These are phyloP conservation scores for Amanita rubescens DNA, from an alignment of 768 basidiomycete genomes.

Conservation along the genomic window DNA sequence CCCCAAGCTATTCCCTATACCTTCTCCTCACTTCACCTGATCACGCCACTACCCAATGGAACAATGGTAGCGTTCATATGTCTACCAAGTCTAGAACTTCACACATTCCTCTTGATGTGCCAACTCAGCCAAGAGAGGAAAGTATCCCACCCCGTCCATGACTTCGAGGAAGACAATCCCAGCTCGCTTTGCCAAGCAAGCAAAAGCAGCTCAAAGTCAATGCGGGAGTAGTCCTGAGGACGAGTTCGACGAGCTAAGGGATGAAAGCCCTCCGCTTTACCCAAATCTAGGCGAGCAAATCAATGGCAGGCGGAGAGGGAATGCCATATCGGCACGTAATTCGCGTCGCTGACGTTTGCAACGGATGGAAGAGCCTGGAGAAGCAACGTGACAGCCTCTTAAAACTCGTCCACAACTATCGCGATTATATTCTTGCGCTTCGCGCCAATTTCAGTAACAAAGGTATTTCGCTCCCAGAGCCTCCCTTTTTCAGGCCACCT, in stretches of 20 bases:
- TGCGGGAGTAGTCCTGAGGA: slow-evolving; percentile 33
- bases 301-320: slow-evolving; percentile 72
- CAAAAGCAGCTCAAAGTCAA: not conserved
- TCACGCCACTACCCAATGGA: too few relatives aligned
- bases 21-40: too few relatives aligned
- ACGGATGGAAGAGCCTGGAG: slow-evolving; percentile 62
- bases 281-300: slow-evolving; percentile 57
- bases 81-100: slow-evolving; percentile 21
- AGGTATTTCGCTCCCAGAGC: not conserved
- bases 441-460: not conserved
- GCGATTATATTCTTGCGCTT: not conserved
- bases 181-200: slow-evolving; percentile 43
- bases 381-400: not conserved
- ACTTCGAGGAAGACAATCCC: slow-evolving; percentile 80
- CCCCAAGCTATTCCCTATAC: too few relatives aligned
- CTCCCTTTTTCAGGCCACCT: too few relatives aligned
- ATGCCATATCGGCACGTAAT: slow-evolving; percentile 79
- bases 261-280: slow-evolving; percentile 31
- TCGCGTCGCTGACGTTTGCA: slow-evolving; percentile 69
- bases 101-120: slow-evolving; percentile 67
- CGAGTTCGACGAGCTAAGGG: slow-evolving; percentile 43
- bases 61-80: too few relatives aligned
- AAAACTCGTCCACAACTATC: not conserved
- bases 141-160: slow-evolving; percentile 62
- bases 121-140: slow-evolving; percentile 71